phyloP scores from a whole-genome alignment of 805 yeast genomes.

The Jamesozyma spencerorum region DNA sequence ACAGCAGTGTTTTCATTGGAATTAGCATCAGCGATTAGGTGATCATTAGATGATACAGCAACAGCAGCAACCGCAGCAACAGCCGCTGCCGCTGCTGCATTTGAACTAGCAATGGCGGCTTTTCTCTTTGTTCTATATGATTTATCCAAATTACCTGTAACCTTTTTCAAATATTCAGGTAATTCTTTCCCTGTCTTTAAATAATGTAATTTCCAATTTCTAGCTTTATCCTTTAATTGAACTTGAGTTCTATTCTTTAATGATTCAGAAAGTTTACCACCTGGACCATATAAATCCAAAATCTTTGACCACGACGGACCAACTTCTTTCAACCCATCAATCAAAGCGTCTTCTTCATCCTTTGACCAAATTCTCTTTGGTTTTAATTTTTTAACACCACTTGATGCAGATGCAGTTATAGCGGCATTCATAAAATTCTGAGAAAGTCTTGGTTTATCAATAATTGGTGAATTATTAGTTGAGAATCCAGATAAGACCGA shows the following conservation, averaged over 20 bases:
- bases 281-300: conserved; percentile 84
- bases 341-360: conserved; percentile 78
- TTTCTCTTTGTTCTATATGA: conserved; percentile 36
- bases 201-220: conserved; percentile 88
- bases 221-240: conserved; percentile 90
- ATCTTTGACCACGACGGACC: conserved; percentile 96
- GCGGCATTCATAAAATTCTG: conserved; percentile 20
- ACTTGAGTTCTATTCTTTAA: conserved; percentile 83
- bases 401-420: conserved; percentile 15
- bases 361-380: conserved; percentile 54
- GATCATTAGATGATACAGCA: neutral
- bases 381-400: conserved; percentile 21
- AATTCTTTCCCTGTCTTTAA: conserved; percentile 65
- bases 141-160: conserved; percentile 76
- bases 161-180: conserved; percentile 71
- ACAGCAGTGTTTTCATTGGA: neutral
- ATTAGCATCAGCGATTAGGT: neutral
- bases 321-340: conserved; percentile 64
- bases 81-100: neutral
- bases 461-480: neutral
- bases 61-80: neutral
- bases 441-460: conserved; percentile 2
- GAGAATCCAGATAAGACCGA: neutral
- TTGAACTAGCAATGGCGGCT: neutral
- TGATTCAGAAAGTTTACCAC: conserved; percentile 76